Percentiles rank a stretch among this genome's conserved stretches.
Conservation (phyloP, 2,329 filamentous ascomycete species). For the Metarhizium brunneum region DNA sequence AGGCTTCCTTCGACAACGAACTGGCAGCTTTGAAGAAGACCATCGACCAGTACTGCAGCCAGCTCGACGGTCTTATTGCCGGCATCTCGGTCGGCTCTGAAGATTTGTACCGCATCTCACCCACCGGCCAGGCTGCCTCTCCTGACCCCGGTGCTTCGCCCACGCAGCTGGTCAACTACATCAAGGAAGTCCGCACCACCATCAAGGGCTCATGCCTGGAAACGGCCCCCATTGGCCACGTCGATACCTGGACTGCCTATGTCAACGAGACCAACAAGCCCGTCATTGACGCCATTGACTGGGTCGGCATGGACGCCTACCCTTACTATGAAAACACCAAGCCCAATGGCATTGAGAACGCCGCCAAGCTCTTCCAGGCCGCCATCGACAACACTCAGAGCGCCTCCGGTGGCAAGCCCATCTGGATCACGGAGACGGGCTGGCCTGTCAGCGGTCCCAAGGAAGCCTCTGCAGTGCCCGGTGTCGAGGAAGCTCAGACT, state of each 20-base stretch:
- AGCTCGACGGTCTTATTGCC: slow-evolving; percentile 57
- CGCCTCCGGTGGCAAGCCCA: slow-evolving; percentile 55
- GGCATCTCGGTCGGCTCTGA: slow-evolving; percentile 83
- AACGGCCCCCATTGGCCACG: slow-evolving; percentile 61
- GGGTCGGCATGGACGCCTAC: slow-evolving; percentile 78
- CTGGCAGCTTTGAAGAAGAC: slow-evolving; percentile 61
- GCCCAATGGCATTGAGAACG: slow-evolving; percentile 55
- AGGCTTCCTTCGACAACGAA: slow-evolving; percentile 59
- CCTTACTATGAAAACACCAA: slow-evolving; percentile 70
- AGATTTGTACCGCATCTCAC: slow-evolving; percentile 73
- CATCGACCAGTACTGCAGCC: slow-evolving; percentile 56
- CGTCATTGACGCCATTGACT: slow-evolving; percentile 64
- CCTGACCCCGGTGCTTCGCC: slow-evolving; percentile 56
- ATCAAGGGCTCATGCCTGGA: slow-evolving; percentile 54
- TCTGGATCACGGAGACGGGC: slow-evolving; percentile 86
- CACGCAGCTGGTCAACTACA: slow-evolving; percentile 55
- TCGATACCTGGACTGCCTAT: slow-evolving; percentile 82
- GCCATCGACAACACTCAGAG: slow-evolving; percentile 51
- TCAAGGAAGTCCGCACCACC: slow-evolving; percentile 54
- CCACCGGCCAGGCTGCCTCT: slow-evolving; percentile 54
- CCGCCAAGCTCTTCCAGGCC: slow-evolving; percentile 57
- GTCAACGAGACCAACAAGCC: slow-evolving; percentile 62
- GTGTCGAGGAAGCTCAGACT: slow-evolving; percentile 57
- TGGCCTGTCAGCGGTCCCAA: slow-evolving; percentile 67
- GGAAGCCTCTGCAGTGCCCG: slow-evolving; percentile 54